Base-by-base conservation (phyloP, 2,329 filamentous ascomycete species). In the Cladosporium sp. region DNA sequence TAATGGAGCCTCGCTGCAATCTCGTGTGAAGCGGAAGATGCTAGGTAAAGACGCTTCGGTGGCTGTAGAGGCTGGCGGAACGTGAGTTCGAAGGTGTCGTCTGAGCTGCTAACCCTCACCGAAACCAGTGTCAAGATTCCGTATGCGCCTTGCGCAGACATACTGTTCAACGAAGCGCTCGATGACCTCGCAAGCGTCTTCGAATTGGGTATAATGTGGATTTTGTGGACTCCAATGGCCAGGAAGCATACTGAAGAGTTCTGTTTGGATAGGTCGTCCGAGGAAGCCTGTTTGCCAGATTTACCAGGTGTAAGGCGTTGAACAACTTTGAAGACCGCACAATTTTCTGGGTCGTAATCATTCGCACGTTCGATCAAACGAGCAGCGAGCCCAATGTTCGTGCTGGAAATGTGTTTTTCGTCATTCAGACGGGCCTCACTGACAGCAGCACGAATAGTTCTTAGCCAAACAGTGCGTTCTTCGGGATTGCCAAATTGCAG, bases 241-340 rank as follows among this genome's bases (percentile, higher is more conserved):
- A 90, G 78, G 68, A 88, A 88, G 71, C 84, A 88, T 22, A 88
- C 82, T 9, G 82, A 84, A 9, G 85, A 84, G 39, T 81, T 81
- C 28, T 86, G 73, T 67, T 88, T 89, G 51, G 84, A 79, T 43
- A 89, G 71, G 64, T 89, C 87, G 60, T 89, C 87, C 15, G 82
- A 82, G 7, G 87, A 87, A 3, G 84, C 80, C 56, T 82, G 77
- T 36, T 78, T 76, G 34, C 76, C 74, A 17, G 78, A 76, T 72
- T 86, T 87, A 17, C 64, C 58, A 63, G 78, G 77, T 12, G 79
- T 73, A n/a, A 82, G 78, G 61, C 86, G 81, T 67, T 87, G 83
- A 25, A 88, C 84, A 8, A 88, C 85, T 61, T 86, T 84, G 74
- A 87, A 89, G 65, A 89, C 83, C 62, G 83, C 82, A 70, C 88